Base-by-base conservation (phyloP, 306 rosid genomes). In the Arachis hypogaea region DNA sequence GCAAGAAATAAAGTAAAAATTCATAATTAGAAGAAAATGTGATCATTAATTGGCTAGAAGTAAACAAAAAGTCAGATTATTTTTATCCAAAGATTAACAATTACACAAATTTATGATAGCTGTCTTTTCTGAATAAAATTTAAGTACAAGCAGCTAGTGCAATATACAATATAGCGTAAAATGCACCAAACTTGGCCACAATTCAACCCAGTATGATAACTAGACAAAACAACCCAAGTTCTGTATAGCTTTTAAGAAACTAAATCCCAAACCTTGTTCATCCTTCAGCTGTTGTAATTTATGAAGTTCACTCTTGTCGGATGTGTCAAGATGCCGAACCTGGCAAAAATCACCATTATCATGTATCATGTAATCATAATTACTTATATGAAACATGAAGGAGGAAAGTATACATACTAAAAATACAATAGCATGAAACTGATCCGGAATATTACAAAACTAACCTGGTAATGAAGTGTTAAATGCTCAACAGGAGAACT, bases 261-360 rank as follows among this genome's bases (percentile, higher is more conserved):
- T 55, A 63, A 56, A 55, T 30, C 33, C 55, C 66, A 57, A 14
- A 92, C 99, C 99, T 90, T 95, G 99, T 76, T 95, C 99, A 80
- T 95, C 99, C 84, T 95, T 95, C 85, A 95, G 82, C 80, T 85
- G 97, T 71, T 95, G 99, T 70, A 95, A 78, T 86, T 92, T 95
- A 82, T 95, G 85, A 57, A 95, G 99, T 78, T 95, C 99, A 83
- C 99, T 95, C 80, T 92, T 95, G 79, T 95, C 99, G 45, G 99
- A 95, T 51, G 98, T 95, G 88, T 95, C 99, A 59, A 95, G 93
- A 90, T 95, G 97, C 43, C 98, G 93, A 84, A 95, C 99, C 99
- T 95, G 83, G 62, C 38, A 77, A 72, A 14, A 42, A 60, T 59
- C 62, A 71, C 30, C 36, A 73, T 44, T 36, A 62, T 78, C 36